These are phyloP conservation scores for Blastocladiella emersonii DNA, from an alignment of 371 early-diverging fungal genomes.

Conservation along the genomic window DNA sequence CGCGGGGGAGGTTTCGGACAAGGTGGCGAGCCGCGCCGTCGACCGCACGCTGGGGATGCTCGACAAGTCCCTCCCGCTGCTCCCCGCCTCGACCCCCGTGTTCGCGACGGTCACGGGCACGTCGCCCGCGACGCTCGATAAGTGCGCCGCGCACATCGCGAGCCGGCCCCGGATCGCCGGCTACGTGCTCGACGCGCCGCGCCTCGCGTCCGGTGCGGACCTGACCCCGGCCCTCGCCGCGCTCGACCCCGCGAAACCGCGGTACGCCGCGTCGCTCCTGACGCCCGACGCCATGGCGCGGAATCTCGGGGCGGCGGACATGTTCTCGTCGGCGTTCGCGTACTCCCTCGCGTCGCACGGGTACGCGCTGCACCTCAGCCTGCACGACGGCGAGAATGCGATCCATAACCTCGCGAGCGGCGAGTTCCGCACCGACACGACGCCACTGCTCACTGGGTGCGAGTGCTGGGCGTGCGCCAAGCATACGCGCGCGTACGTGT, in stretches of 20 bases:
- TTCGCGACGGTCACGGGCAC: not conserved
- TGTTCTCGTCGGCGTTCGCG: not conserved
- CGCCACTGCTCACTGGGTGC: not conserved
- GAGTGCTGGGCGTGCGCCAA: not conserved
- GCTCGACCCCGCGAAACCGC: not conserved
- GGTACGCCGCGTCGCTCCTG: not conserved
- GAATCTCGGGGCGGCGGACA: not conserved
- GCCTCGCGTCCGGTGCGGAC: not conserved
- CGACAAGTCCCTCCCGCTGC: not conserved
- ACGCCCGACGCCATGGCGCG: constrained; percentile 2
- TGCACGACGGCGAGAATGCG: not conserved
- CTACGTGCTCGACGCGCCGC: not conserved
- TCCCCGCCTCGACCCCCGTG: not conserved
- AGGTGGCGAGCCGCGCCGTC: not conserved
- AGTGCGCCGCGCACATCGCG: not conserved
- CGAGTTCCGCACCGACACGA: not conserved
- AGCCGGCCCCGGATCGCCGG: not conserved
- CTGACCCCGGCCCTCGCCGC: not conserved
- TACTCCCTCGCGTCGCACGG: not conserved
- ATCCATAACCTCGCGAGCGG: not conserved
- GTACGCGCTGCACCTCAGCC: not conserved
- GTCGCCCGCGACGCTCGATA: not conserved
- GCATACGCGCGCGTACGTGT: not conserved
- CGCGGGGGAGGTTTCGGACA: not conserved
- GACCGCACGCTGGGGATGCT: not conserved